Evolutionary conservation across 345 rosid genomes (phyloP).

Genomic region (Trapa incisa): DNA sequence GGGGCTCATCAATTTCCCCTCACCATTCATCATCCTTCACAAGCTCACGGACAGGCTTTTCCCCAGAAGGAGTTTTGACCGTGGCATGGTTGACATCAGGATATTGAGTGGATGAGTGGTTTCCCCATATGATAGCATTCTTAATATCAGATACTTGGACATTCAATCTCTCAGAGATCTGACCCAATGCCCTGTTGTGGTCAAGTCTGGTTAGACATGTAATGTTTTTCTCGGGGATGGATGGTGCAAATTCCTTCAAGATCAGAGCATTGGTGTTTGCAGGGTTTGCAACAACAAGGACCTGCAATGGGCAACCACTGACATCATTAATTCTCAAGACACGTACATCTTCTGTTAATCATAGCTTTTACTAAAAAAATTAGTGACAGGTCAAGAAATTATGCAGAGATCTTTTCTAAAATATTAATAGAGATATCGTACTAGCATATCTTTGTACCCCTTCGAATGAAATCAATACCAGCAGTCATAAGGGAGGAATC

Average conservation of each 20-base stretch:
- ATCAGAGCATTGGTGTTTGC: slow-evolving; percentile 98
- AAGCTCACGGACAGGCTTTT: slow-evolving; percentile 67
- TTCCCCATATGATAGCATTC: slow-evolving; percentile 95
- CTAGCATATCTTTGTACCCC: no score
- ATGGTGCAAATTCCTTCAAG: slow-evolving; percentile 92
- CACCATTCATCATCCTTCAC: slow-evolving; percentile 83
- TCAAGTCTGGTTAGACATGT: slow-evolving; percentile 91
- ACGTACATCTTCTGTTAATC: no score
- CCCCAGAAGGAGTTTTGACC: slow-evolving; percentile 60
- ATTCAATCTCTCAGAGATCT: slow-evolving; percentile 78
- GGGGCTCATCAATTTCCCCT: background rate
- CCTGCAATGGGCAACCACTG: slow-evolving; percentile 30
- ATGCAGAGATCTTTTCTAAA: no score
- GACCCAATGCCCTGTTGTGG: slow-evolving; percentile 98
- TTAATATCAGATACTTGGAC: slow-evolving; percentile 87
- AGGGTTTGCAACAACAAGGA: slow-evolving; percentile 95
- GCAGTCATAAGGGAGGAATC: background rate
- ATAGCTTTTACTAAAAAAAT: no score
- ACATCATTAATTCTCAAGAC: background rate
- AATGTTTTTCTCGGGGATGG: slow-evolving; percentile 88
- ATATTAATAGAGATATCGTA: no score
- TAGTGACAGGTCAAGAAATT: no score
- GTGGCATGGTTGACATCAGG: slow-evolving; percentile 99
- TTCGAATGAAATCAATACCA: background rate
- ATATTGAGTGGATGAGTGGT: slow-evolving; percentile 93